Conservation (phyloP, 2,329 filamentous ascomycete species). For the Akanthomyces dipterigenus region DNA sequence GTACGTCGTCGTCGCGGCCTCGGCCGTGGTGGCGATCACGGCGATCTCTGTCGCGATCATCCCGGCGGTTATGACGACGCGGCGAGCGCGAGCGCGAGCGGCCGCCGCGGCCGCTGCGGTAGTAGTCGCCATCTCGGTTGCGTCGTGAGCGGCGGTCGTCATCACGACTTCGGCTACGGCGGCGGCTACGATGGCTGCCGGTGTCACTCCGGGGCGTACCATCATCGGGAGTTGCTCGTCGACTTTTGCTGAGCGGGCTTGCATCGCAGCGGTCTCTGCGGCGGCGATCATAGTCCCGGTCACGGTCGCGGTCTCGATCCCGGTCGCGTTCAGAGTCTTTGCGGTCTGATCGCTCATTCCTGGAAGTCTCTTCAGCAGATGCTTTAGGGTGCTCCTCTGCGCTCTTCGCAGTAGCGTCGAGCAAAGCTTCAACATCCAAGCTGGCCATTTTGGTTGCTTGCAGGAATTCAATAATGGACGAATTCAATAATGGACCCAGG, state of each 20-base stretch:
- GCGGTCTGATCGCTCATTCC: slow-evolving; percentile 35
- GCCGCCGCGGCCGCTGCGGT: slow-evolving; percentile 45
- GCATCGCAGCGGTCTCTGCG: slow-evolving; percentile 49
- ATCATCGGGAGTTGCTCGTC: slow-evolving; percentile 47
- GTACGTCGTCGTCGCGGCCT: slow-evolving; percentile 43
- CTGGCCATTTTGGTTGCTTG: slow-evolving; percentile 35
- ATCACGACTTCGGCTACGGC: slow-evolving; percentile 72
- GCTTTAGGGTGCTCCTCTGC: slow-evolving; percentile 40
- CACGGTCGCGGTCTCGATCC: slow-evolving; percentile 42
- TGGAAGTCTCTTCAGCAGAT: slow-evolving; percentile 47
- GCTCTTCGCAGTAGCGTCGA: slow-evolving; percentile 73
- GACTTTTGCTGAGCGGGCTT: slow-evolving; percentile 41
- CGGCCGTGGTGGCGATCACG: slow-evolving; percentile 47
- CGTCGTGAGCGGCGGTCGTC: slow-evolving; percentile 68
- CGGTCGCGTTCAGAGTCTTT: slow-evolving; percentile 50
- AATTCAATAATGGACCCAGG: not conserved
- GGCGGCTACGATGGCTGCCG: slow-evolving; percentile 75
- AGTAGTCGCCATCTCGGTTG: slow-evolving; percentile 68
- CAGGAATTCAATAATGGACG: too few species aligned
- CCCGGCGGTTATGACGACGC: slow-evolving; percentile 49
- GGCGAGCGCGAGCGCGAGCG: slow-evolving; percentile 65
- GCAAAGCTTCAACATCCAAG: slow-evolving; percentile 78
- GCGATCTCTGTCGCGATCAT: slow-evolving; percentile 46
- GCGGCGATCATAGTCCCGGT: slow-evolving; percentile 40
- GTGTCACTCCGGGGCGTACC: slow-evolving; percentile 68